Base-by-base conservation (phyloP, 1,284 basidiomycete genomes). In the Cystobasidium sp. region DNA sequence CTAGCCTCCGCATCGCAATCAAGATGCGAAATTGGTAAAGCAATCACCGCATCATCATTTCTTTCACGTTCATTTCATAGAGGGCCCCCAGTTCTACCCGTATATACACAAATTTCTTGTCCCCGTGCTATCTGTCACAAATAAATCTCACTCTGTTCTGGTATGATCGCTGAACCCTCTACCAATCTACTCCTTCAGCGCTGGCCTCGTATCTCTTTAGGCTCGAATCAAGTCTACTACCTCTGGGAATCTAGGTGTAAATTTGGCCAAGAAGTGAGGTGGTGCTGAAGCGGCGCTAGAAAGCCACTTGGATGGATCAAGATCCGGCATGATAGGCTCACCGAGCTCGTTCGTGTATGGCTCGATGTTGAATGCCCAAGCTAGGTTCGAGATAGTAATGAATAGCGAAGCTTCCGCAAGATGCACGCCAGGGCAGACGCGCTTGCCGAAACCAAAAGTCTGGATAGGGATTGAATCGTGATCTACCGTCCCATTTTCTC, bases 391-490 rank as follows among this genome's bases (percentile, higher is more conserved):
- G 0, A 79, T 68, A 52, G 80, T 81, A 75, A 84, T 82, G 66
- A 79, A 78, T 22, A 83, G 74, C 2, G 79, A 80, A 51, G 81
- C 77, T 67, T 81, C 80, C n/a, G 83, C 83, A 7, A 84, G 77
- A 52, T 84, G 80, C 20, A 80, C 72, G 5, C 83, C 83, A n/a
- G 81, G 80, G 55, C 82, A 83, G 39, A 82, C 41, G 43, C 76
- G 53, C 24, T 14, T 37, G 51, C 58, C 31, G 31, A 65, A 61
- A 10, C 58, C 68, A 31, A 67, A 55, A 47, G 62, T 52, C 43
- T 70, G 68, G 53, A 76, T 71, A 63, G 76, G 68, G 47, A 76
- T 77, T 59, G 77, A 68, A 6, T 67, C 51, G 43, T 75, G 75
- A 49, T 74, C 65, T 18, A 52, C 51, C 14, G 65, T 49, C 31